Conservation (phyloP, 192 early-diverging fungal species). For the Rhizophagus clarus region DNA sequence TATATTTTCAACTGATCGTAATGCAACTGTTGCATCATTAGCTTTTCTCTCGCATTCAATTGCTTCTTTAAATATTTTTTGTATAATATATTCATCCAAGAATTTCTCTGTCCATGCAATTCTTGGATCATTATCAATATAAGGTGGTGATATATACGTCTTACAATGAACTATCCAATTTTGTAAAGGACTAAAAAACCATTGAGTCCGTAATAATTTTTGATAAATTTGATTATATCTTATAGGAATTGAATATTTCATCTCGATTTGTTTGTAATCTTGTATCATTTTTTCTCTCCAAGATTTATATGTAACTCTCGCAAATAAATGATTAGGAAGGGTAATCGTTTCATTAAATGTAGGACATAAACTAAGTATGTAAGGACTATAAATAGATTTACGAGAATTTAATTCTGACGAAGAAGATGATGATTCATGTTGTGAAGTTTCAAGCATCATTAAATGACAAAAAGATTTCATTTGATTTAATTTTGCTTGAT, state of each 20-base stretch:
- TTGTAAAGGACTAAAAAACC: neutral
- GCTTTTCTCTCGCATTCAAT: neutral
- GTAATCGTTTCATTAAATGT: neutral
- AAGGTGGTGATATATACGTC: neutral
- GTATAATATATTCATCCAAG: neutral
- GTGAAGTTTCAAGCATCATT: too few relatives aligned
- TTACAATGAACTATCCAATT: neutral
- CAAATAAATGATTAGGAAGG: slow-evolving; percentile 3
- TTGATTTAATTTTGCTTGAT: neutral
- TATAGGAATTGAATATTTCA: neutral
- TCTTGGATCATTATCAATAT: neutral
- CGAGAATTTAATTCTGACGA: neutral
- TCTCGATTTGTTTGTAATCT: neutral
- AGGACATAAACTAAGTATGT: neutral
- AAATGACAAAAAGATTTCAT: neutral
- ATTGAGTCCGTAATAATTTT: neutral
- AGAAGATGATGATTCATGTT: too few relatives aligned
- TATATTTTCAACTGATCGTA: neutral
- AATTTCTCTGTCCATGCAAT: neutral
- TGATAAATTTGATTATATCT: neutral
- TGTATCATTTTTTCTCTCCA: neutral
- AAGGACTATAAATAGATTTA: neutral
- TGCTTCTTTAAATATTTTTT: neutral
- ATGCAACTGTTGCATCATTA: neutral
- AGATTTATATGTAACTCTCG: neutral